Evolutionary conservation across 768 basidiomycete genomes (phyloP), one percentile per base, ranked within the genome.

Genomic region (Xanthoconium stramineum): DNA sequence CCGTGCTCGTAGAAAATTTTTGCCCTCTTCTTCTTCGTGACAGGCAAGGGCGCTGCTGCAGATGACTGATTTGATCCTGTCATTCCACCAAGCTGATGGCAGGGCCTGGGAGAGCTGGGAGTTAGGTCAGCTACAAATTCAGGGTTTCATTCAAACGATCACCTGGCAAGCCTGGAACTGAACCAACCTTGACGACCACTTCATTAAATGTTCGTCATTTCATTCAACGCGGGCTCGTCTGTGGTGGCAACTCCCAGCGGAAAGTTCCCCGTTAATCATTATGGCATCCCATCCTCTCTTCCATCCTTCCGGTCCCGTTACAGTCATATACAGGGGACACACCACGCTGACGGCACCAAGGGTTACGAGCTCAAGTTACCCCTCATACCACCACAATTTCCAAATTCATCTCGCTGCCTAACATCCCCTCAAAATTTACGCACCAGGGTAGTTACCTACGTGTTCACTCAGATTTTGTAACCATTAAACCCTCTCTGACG

Each of bases 1-100:
- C 71, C 71, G 56, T 71, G 68, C 50, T 73, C 70, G 57, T 66
- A 63, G 56, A 66, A 71, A 53, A 30, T 58, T 61, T 68, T 71
- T 15, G 51, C 19, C 56, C 58, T 69, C 53, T 68, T 71, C 58
- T 63, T 54, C 60, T 61, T 69, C 53, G 56, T 60, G 57, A 45
- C 59, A 50, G 66, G 59, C 58, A 61, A 48, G 59, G 60, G 61
- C 58, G 52, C 57, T 66, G 60, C 38, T 66, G 60, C 38, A 55
- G 50, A 42, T 24, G 44, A 55, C 47, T 65, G 63, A 64, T 61
- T 57, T 60, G 65, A 66, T 71, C 57, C 58, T 55, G 59, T 57
- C 69, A 71, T 71, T 56, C 57, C 53, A 55, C 55, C 39, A 6
- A 15, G 48, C 54, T 56, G 59, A 68, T 57, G 59, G 40, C 52